These are phyloP conservation scores for Colletotrichum endophyticum DNA, from an alignment of 2,329 filamentous ascomycete genomes.

Conservation along the genomic window DNA sequence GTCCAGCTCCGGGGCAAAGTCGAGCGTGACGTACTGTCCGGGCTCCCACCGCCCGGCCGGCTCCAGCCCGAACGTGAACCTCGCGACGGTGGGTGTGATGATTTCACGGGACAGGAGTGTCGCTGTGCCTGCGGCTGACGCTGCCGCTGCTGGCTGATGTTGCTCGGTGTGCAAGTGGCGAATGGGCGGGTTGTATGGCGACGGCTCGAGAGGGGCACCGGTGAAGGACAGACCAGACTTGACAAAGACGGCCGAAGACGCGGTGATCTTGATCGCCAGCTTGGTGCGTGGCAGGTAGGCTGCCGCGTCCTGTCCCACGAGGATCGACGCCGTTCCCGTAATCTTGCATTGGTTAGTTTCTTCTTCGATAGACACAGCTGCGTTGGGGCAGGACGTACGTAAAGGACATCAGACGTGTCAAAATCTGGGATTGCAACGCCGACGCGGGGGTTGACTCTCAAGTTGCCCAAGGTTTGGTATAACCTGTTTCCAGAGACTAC, in stretches of 20 bases:
- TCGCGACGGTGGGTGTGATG: constrained; percentile 70
- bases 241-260: constrained; percentile 68
- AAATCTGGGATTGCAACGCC: constrained; percentile 80
- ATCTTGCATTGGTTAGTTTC: constrained; percentile 32
- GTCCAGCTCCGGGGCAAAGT: constrained; percentile 73
- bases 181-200: constrained; percentile 81
- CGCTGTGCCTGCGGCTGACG: constrained; percentile 40
- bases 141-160: neutral
- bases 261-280: constrained; percentile 71
- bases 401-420: constrained; percentile 73
- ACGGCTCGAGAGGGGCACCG: constrained; percentile 61
- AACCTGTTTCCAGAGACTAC: constrained; percentile 77
- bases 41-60: constrained; percentile 56
- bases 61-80: constrained; percentile 59
- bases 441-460: constrained; percentile 68
- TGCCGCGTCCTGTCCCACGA: constrained; percentile 68
- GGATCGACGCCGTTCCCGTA: constrained; percentile 71
- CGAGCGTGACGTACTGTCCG: constrained; percentile 80
- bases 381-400: constrained; percentile 37
- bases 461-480: constrained; percentile 84
- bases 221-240: constrained; percentile 70
- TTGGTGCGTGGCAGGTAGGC: constrained; percentile 71
- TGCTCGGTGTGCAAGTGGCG: constrained; percentile 67
- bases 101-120: constrained; percentile 61
- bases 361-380: neutral